Percentiles rank a stretch among this genome's conserved stretches.
Conservation (phyloP, 1,284 basidiomycete genomes). For the Cutaneotrichosporon daszewskae region DNA sequence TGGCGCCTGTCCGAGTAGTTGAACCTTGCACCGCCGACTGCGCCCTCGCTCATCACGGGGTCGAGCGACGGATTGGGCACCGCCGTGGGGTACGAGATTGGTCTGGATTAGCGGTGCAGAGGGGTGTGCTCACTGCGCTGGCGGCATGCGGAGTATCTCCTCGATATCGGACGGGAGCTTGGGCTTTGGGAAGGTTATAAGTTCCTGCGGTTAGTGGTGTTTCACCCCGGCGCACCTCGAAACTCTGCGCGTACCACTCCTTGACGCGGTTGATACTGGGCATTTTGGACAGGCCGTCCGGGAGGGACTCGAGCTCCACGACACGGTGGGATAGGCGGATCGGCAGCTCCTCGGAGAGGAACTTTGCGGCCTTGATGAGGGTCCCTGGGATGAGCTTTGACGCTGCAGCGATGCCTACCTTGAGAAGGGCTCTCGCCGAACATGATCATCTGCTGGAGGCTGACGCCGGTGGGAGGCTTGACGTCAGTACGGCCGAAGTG, state of each 20-base stretch:
- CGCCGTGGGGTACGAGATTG: slow-evolving; percentile 34
- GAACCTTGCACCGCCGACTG: slow-evolving; percentile 4
- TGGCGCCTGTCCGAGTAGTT: slow-evolving; percentile 17
- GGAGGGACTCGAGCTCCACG: slow-evolving; percentile 91
- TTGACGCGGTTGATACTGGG: slow-evolving; percentile 91
- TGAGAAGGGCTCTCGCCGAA: slow-evolving; percentile 57
- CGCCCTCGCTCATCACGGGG: slow-evolving; percentile 41
- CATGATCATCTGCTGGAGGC: slow-evolving; percentile 82
- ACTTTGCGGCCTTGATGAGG: slow-evolving; percentile 75
- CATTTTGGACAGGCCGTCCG: slow-evolving; percentile 87
- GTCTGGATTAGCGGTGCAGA: slow-evolving; percentile 6
- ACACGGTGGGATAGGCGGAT: slow-evolving; percentile 93
- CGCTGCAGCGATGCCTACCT: neutral
- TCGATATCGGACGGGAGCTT: slow-evolving; percentile 62
- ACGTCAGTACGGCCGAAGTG: too few species aligned
- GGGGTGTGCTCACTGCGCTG: slow-evolving; percentile 36
- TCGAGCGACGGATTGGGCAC: slow-evolving; percentile 47
- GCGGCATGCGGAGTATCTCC: slow-evolving; percentile 58
- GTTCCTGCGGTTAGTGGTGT: slow-evolving; percentile 58
- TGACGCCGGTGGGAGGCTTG: slow-evolving; percentile 91
- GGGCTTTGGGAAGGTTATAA: slow-evolving; percentile 76
- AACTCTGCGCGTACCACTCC: slow-evolving; percentile 98
- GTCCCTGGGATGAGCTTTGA: slow-evolving; percentile 58
- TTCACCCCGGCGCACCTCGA: slow-evolving; percentile 65
- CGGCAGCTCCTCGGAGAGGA: slow-evolving; percentile 71